Conservation (phyloP, 352 stramenopile genomes). For the Phytophthora macrochlamydospora region DNA sequence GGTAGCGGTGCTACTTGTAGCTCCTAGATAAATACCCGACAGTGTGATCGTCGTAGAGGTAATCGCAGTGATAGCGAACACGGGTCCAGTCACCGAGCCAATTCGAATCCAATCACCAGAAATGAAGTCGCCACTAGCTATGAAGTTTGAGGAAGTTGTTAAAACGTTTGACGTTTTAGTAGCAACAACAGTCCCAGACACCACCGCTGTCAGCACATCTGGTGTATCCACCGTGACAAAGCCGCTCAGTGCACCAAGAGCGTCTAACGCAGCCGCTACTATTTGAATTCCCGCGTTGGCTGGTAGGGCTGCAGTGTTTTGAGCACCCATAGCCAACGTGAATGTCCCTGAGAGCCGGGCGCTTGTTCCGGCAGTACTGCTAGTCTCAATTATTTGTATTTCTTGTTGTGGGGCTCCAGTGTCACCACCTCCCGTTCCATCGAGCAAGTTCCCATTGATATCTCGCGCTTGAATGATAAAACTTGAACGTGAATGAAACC, state of each 20-base stretch:
- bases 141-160: slow-evolving; percentile 59
- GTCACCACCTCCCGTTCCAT: slow-evolving; percentile 73
- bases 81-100: slow-evolving; percentile 66
- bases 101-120: slow-evolving; percentile 95
- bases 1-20: slow-evolving; percentile 43
- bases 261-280: slow-evolving; percentile 82
- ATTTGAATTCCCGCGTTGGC: slow-evolving; percentile 83
- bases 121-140: slow-evolving; percentile 51
- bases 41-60: slow-evolving; percentile 76
- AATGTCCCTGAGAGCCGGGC: slow-evolving; percentile 77
- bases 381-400: slow-evolving; percentile 92
- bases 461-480: slow-evolving; percentile 95
- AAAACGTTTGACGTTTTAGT: slow-evolving; percentile 86
- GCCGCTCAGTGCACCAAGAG: slow-evolving; percentile 74
- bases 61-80: slow-evolving; percentile 88
- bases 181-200: slow-evolving; percentile 53
- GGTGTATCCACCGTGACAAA: slow-evolving; percentile 90
- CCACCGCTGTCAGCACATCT: slow-evolving; percentile 75
- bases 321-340: slow-evolving; percentile 62
- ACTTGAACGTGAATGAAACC: slow-evolving; percentile 65
- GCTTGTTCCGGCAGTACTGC: slow-evolving; percentile 36
- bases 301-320: slow-evolving; percentile 57
- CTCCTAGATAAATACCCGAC: slow-evolving; percentile 85
- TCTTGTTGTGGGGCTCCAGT: slow-evolving; percentile 73
- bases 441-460: slow-evolving; percentile 89